phyloP scores from a whole-genome alignment of 177 flowering plant species.

The Vitis hybrid region DNA sequence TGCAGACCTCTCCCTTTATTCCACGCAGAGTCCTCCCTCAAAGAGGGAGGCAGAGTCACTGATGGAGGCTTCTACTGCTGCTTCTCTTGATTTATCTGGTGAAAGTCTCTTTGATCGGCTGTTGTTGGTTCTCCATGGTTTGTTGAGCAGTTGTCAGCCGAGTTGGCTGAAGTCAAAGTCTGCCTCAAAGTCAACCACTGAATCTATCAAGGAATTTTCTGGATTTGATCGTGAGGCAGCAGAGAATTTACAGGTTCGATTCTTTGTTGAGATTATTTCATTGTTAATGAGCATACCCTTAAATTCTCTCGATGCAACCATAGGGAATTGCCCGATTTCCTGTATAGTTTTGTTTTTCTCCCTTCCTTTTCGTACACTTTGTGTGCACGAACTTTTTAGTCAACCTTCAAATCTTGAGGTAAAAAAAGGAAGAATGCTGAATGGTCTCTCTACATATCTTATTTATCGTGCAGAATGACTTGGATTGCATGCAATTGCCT shows the following conservation, averaged over 20 bases:
- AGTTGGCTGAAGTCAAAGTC: constrained; percentile 76
- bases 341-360: too few relatives aligned
- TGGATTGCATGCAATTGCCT: constrained; percentile 88
- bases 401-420: too few relatives aligned
- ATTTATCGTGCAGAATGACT: constrained; percentile 64
- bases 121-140: constrained; percentile 77
- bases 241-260: constrained; percentile 88
- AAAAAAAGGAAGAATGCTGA: too few relatives aligned
- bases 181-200: constrained; percentile 42
- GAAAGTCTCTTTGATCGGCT: constrained; percentile 78
- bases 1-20: constrained; percentile 40
- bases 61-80: constrained; percentile 35
- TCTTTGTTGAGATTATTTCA: neutral
- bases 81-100: constrained; percentile 40
- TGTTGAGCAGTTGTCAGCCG: constrained; percentile 76
- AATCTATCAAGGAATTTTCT: constrained; percentile 49
- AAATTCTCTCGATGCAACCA: too few relatives aligned
- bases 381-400: too few relatives aligned
- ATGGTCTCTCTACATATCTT: neutral
- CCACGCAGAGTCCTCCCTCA: constrained; percentile 27
- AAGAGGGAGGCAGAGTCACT: constrained; percentile 48
- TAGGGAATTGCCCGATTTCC: too few relatives aligned
- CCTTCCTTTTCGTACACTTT: too few relatives aligned
- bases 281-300: neutral
- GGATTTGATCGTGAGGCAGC: constrained; percentile 67